A percentile compares a stretch with the other conserved stretches of the same genome.
phyloP scores from a whole-genome alignment of 192 early-diverging fungal genomes.

The Rhizoclosmatium globosum region DNA sequence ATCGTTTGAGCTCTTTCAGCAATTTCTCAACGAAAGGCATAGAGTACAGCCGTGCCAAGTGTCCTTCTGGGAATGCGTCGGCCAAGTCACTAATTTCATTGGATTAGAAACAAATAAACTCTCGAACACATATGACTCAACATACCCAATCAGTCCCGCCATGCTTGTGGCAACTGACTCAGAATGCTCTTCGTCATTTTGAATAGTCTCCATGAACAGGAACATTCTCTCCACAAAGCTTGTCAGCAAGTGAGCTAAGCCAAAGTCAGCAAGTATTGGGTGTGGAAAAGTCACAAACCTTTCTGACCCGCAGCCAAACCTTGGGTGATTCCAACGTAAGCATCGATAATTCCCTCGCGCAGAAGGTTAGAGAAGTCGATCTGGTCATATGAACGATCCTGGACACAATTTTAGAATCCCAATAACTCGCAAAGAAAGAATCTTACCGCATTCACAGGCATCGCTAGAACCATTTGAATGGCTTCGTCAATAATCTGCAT shows the following conservation, averaged over 20 bases:
- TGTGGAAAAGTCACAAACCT: constrained; percentile 46
- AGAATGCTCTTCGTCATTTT: constrained; percentile 66
- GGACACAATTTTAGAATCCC: background rate
- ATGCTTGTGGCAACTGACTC: constrained; percentile 76
- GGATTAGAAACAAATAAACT: constrained; percentile 5
- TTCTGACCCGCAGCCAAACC: constrained; percentile 84
- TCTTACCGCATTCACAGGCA: constrained; percentile 3
- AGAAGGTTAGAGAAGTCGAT: constrained; percentile 85
- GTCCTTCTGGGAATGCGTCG: constrained; percentile 81
- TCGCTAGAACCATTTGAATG: constrained; percentile 5
- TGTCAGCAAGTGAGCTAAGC: constrained; percentile 67
- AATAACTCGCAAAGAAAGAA: constrained; percentile 3
- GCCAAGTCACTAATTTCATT: constrained; percentile 81
- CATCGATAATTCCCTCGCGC: constrained; percentile 91
- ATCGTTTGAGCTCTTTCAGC: constrained; percentile 80
- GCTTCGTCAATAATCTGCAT: constrained; percentile 92
- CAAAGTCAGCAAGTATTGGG: constrained; percentile 25
- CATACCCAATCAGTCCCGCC: constrained; percentile 88
- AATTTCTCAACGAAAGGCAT: constrained; percentile 80
- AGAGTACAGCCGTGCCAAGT: constrained; percentile 70
- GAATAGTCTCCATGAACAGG: constrained; percentile 76
- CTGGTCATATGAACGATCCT: constrained; percentile 33
- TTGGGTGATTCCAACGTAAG: constrained; percentile 95
- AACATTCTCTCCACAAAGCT: constrained; percentile 78
- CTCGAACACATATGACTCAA: background rate